Evolutionary conservation across 2,329 filamentous ascomycete genomes (phyloP).

Genomic region (Colletotrichum sp.): DNA sequence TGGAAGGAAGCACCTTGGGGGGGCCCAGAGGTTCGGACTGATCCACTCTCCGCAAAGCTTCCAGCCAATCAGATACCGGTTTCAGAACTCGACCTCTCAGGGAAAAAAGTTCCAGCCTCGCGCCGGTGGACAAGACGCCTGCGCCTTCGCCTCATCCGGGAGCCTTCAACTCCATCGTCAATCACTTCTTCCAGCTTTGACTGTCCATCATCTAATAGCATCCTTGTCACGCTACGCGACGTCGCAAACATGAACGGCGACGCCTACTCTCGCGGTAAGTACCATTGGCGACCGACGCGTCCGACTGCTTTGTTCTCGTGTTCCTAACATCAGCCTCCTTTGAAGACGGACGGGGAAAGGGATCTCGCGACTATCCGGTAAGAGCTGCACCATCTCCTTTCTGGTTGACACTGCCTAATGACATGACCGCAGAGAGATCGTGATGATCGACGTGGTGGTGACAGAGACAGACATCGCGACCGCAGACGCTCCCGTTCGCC

Average conservation of each 20-base stretch:
- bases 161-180: conserved; percentile 11
- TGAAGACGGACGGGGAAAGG: conserved; percentile 22
- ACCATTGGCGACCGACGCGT: not conserved
- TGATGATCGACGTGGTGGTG: conserved; percentile 35
- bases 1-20: not conserved
- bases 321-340: conserved; percentile 8
- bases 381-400: not conserved
- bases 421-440: conserved; percentile 31
- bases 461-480: conserved; percentile 53
- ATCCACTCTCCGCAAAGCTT: not conserved
- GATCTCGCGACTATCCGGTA: conserved; percentile 23
- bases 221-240: conserved; percentile 4
- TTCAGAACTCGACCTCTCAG: conserved; percentile 17
- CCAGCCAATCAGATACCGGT: not conserved
- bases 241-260: conserved; percentile 24
- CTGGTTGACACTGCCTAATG: not conserved
- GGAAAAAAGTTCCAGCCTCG: conserved; percentile 25
- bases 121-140: conserved; percentile 5
- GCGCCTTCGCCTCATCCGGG: conserved; percentile 10
- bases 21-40: not conserved
- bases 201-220: conserved; percentile 8
- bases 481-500: conserved; percentile 88
- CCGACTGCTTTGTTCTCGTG: not conserved
- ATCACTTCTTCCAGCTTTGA: not conserved
- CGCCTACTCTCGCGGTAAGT: conserved; percentile 24